Base-by-base conservation (phyloP, 1,284 basidiomycete genomes). In the Phylloboletellus chloephorus region DNA sequence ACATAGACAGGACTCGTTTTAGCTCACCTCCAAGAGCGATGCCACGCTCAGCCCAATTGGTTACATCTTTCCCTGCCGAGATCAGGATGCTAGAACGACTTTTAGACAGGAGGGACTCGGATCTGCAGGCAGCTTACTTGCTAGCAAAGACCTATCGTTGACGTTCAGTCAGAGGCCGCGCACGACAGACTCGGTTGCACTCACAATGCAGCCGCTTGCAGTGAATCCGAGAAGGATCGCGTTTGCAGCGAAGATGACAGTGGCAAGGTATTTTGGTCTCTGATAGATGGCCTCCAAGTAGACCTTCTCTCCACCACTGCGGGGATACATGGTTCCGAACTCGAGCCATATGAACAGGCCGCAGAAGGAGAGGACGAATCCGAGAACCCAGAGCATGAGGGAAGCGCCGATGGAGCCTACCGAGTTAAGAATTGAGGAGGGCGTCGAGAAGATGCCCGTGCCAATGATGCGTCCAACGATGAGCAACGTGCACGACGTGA, bases 401-500 rank as follows among this genome's bases (percentile, higher is more conserved):
- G 72, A 74, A 2, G 74, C 72, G 5, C 76, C 76, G 10, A 76
- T 63, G 2, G 72, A 75, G 12, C 68, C 69, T 0, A 74, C 71
- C 0, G 70, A 67, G 0, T 50, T 56, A 21, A 78, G 51, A 50
- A 81, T 80, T 0, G 73, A 76, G 0, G 76, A 76, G 0, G 78
- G 76, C 0, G 78, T 79, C 1, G 78, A 77, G 58, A 81, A 81
- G 43, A 80, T 77, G 6, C 78, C 78, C 0, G 78, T 78, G 0
- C 79, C 79, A 35, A 79, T 75, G 37, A 79, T 72, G 19, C 64
- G 60, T 2, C 76, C 76, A 21, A 78, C 67, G 23, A 61, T 72
- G 8, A 74, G 57, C 44, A 75, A 65, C 0, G 73, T 74, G 46
- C 72, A 74, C 21, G 67, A 73, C 39, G 67, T 67, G 5, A 75